Evolutionary conservation across 2,329 filamentous ascomycete genomes (phyloP).

Genomic region (Periconia macrospinosa): DNA sequence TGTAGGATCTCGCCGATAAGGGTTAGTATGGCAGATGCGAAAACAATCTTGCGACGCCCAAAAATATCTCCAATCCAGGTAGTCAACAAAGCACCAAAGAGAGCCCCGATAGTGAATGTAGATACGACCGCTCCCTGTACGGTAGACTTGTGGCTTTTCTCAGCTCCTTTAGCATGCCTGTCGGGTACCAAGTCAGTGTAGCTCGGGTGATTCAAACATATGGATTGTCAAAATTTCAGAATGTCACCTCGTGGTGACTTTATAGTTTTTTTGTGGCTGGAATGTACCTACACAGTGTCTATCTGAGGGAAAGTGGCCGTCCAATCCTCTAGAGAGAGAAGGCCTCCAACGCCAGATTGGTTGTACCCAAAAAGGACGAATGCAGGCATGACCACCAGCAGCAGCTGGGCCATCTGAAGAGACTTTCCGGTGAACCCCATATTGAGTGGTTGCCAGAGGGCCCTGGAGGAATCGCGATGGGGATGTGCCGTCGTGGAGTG

Average conservation of each 20-base stretch:
- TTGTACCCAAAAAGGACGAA: conserved; percentile 58
- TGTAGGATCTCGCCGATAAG: conserved; percentile 50
- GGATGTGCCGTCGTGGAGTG: too few relatives aligned
- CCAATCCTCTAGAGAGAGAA: conserved; percentile 46
- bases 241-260: too few relatives aligned
- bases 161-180: conserved; percentile 41
- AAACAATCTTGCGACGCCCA: conserved; percentile 50
- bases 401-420: conserved; percentile 35
- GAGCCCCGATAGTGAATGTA: conserved; percentile 50
- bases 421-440: conserved; percentile 25
- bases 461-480: not conserved
- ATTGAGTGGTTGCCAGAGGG: not conserved
- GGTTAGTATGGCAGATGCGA: conserved; percentile 44
- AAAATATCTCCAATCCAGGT: conserved; percentile 50
- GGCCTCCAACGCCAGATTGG: conserved; percentile 53
- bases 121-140: conserved; percentile 51
- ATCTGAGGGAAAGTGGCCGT: conserved; percentile 53
- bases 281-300: conserved; percentile 42
- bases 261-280: too few relatives aligned
- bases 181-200: too few relatives aligned
- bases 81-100: conserved; percentile 51
- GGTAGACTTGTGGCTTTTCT: conserved; percentile 49
- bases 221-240: too few relatives aligned
- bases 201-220: too few relatives aligned
- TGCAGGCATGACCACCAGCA: conserved; percentile 43